Percentiles rank a stretch among this genome's conserved stretches.
Evolutionary conservation across 2,329 filamentous ascomycete genomes (phyloP).

Genomic region (Aspergillus sp.): DNA sequence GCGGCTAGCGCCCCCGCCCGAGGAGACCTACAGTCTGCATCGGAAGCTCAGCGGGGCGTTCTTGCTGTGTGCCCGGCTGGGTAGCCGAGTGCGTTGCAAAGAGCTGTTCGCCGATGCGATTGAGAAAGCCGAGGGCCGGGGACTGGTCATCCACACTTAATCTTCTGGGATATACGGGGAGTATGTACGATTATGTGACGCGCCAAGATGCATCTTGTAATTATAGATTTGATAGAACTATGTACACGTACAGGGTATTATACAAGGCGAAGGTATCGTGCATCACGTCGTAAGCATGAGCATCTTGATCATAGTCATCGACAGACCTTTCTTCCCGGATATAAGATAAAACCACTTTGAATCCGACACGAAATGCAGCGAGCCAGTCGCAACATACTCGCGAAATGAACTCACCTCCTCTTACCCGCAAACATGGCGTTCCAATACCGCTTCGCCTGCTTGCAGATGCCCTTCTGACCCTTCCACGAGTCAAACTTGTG

Average conservation of each 20-base stretch:
- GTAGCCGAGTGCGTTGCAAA: conserved; percentile 76
- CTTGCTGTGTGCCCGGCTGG: conserved; percentile 80
- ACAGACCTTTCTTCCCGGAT: no score
- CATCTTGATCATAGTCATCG: no score
- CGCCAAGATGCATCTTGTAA: conserved; percentile 6
- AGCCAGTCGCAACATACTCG: background rate
- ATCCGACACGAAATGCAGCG: background rate
- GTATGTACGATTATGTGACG: background rate
- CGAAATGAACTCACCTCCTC: background rate
- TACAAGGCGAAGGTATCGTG: background rate
- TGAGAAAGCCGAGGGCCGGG: conserved; percentile 23
- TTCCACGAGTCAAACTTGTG: conserved; percentile 31
- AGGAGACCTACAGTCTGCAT: conserved; percentile 96
- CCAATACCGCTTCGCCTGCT: conserved; percentile 33
- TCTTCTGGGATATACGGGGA: background rate
- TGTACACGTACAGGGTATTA: conserved; percentile 5
- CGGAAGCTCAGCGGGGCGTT: conserved; percentile 95
- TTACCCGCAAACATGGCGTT: conserved; percentile 28
- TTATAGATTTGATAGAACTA: conserved; percentile 8
- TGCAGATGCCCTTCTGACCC: conserved; percentile 30
- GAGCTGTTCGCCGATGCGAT: conserved; percentile 63
- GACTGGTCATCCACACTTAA: conserved; percentile 1
- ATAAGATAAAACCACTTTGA: no score
- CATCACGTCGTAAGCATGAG: background rate
- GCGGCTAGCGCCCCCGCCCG: conserved; percentile 82